phyloP scores from a whole-genome alignment of 1,284 basidiomycete genomes.

The Cystobasidium sp. region DNA sequence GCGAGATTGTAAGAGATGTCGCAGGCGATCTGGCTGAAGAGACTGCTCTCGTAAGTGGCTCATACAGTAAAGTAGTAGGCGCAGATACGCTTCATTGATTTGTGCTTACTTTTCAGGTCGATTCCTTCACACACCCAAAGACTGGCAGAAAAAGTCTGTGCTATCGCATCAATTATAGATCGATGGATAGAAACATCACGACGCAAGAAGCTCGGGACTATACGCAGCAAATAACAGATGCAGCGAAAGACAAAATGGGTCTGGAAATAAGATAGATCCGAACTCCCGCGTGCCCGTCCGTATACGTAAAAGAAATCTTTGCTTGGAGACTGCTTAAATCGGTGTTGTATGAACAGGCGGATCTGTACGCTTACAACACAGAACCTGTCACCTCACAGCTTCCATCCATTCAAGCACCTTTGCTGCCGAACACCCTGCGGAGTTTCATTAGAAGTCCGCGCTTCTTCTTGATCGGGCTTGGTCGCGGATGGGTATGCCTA shows the following conservation, averaged over 20 bases:
- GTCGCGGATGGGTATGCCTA: neutral
- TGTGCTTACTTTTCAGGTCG: conserved; percentile 67
- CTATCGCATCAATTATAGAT: conserved; percentile 91
- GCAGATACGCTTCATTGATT: neutral
- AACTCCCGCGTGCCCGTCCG: neutral
- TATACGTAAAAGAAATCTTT: neutral
- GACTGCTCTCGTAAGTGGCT: conserved; percentile 73
- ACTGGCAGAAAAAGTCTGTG: conserved; percentile 78
- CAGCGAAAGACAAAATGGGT: conserved; percentile 29
- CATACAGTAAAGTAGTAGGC: neutral
- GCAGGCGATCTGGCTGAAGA: conserved; percentile 91
- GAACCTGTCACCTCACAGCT: too few species aligned
- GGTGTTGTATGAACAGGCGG: conserved; percentile 2
- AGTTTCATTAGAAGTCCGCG: neutral
- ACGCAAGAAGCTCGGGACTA: conserved; percentile 33
- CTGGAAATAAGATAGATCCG: conserved; percentile 27
- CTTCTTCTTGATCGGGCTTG: neutral
- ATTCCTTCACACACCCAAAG: conserved; percentile 89
- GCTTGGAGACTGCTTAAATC: neutral
- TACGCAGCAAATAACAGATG: conserved; percentile 23
- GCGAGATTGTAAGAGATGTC: conserved; percentile 88
- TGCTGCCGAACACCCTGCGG: neutral
- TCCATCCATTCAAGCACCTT: neutral
- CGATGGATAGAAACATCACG: conserved; percentile 71
- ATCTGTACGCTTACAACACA: too few species aligned